Base-by-base conservation (phyloP, 2,329 filamentous ascomycete genomes). In the Fusarium lyarnte region DNA sequence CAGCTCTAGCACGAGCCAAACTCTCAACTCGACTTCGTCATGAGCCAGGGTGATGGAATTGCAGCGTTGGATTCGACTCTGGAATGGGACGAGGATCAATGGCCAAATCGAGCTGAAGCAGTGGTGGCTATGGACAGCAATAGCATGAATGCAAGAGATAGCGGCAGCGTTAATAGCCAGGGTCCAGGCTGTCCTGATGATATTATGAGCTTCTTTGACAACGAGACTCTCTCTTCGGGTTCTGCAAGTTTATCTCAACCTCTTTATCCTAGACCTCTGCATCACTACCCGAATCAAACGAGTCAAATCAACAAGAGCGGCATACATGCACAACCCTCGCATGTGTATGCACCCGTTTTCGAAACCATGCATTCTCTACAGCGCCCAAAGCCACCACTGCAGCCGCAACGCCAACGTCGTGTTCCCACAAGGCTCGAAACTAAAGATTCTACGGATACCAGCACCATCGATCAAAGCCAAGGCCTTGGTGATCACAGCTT, bases 171-270 rank as follows among this genome's bases (percentile, higher is more conserved):
- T 54, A 65, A 43, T 53, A 61, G 60, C 68, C 69, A 75, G 53
- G 68, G 72, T 29, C 67, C 43, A 45, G 62, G 53, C 45, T 59
- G 64, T 38, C 46, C 63, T 63, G 69, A 74, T 73, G 75, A 77
- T 72, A 70, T 73, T 69, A 74, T 66, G 63, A 77, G 72, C 63
- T 78, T 78, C 70, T 59, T 78, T 42, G 76, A 78, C 69, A 77
- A 70, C 33, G 76, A 77, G 51, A 78, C 76, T n/a, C 66, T 76
- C 59, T 74, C 58, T 54, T 78, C 76, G 19, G 49, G 60, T 49
- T 69, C 76, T 36, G 72, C 63, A 46, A 74, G 73, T 69, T 59
- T 67, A 27, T 64, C 69, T 55, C 70, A 69, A 66, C 58, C 58
- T 58, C 68, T 67, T 33, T 57, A 61, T 51, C 68, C 72, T 47